phyloP scores from a whole-genome alignment of 164 flowering plant genomes.

The Tetracentron sinense region DNA sequence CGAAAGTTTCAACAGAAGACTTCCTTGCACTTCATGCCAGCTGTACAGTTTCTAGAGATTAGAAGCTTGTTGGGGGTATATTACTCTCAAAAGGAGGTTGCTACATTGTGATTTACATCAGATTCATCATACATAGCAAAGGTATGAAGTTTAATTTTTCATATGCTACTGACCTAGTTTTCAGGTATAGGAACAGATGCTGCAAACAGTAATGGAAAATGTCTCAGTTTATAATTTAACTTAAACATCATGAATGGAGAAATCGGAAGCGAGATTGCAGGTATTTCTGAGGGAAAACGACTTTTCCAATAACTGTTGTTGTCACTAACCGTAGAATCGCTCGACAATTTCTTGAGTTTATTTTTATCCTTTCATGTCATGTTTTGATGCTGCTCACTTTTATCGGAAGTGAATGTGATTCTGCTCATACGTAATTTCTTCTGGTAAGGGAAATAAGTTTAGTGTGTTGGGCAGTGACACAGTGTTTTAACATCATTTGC shows the following conservation, averaged over 20 bases:
- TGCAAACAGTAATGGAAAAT: not conserved
- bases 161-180: not conserved
- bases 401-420: constrained; percentile 1
- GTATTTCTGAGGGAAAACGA: too few relatives aligned
- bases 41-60: not conserved
- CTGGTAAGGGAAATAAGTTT: not conserved
- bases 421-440: not conserved
- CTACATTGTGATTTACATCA: not conserved
- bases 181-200: not conserved
- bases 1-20: too few relatives aligned
- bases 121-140: not conserved
- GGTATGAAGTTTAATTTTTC: not conserved
- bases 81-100: not conserved
- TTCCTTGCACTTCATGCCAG: not conserved
- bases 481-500: not conserved
- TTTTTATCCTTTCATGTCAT: not conserved
- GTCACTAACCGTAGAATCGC: not conserved
- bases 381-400: constrained; percentile 2
- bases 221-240: not conserved
- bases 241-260: not conserved
- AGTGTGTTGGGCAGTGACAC: not conserved
- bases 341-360: not conserved
- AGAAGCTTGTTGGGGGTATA: not conserved
- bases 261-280: not conserved
- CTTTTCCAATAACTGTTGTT: too few relatives aligned